Base-by-base conservation (phyloP, 2,329 filamentous ascomycete genomes). In the Aspergillus sclerotialis region DNA sequence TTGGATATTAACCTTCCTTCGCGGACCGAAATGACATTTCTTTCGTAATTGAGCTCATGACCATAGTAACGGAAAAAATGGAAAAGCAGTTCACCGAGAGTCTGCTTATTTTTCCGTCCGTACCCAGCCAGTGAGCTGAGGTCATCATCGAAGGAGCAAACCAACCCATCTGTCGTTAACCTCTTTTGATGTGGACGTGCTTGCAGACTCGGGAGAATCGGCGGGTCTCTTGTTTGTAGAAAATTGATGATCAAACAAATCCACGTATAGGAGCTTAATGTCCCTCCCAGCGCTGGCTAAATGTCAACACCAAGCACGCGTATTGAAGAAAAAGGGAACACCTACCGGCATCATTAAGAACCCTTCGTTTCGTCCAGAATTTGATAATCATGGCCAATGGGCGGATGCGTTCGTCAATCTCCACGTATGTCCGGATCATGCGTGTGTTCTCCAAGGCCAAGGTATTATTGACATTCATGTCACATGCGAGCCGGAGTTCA, bases 401-500 rank as follows among this genome's bases (percentile, higher is more conserved):
- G 28, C 92, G 80, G 36, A 98, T 87, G 41, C 92, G 80, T 25
- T 88, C 79, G 60, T 98, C 92, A 37, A 93, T 82, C 53, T 93
- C 81, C 41, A 98, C 87, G 63, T 98, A 98, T 1, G 88, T 94
- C 57, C 89, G 86, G 51, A 98, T 92, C 89, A 98, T 94, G 32
- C 89, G 80, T 10, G 92, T 98, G 54, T 98, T 98, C 61, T 96
- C 89, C 41, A 98, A 69, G 4, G 92, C 92, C 34, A 93, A 65
- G 0, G 89, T 92, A 52, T 96, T 98, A 68, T 98, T 98, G 65
- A 98, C 89, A 50, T 98, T 98, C 82, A 98, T 92, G 58, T 98
- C 92, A 60, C 89, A 95, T 11, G 88, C 84, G 32, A 98, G 71
- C 45, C 81, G 72, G 37, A 95, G 70, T 59, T 94, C 87, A 3